Base-by-base conservation (phyloP, 192 early-diverging fungal species). In the Coemansia sp. region DNA sequence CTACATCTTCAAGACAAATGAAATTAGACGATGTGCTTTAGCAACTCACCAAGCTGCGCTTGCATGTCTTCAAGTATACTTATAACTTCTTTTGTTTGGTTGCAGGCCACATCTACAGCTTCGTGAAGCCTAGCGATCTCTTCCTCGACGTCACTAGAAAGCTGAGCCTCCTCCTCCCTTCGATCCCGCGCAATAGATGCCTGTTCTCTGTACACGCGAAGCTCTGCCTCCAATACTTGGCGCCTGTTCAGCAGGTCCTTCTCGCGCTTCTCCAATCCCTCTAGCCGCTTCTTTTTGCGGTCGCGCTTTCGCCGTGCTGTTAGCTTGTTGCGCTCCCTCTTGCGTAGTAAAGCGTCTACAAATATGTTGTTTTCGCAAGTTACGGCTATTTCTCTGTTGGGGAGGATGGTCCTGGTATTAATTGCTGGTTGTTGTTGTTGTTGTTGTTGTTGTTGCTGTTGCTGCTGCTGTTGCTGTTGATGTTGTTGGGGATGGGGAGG, bases 241-340 rank as follows among this genome's bases (percentile, higher is more conserved):
- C 69, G 62, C 20, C 51, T 56, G 26, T 66, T 61, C 26, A 63
- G 61, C n/a, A 80, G 77, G 18, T 66, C 63, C 26, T 39, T 52
- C 58, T 80, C 69, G 43, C 66, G 72, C 36, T 41, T 35, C 48
- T 80, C 77, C 1, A 80, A 66, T 6, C 49, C 66, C 43, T 74
- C 72, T 4, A 80, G 55, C 0, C 72, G 64, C 60, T 80, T 68
- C 69, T 80, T 80, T 38, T 75, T 80, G 46, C 77, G 72, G 24
- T 65, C 69, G 59, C 77, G 72, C 72, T 80, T 80, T 34, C 66
- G 57, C 35, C 77, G 72, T 7, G 77, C 77, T 0, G 77, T 72
- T 14, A 80, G 62, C 43, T 72, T 80, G 60, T 80, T 80, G 16
- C 66, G 69, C 34, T 80, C 72, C 10, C 77, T 68, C 39, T 75